Base-by-base conservation (phyloP, 148 eudicot species). In the Oxyria digyna region DNA sequence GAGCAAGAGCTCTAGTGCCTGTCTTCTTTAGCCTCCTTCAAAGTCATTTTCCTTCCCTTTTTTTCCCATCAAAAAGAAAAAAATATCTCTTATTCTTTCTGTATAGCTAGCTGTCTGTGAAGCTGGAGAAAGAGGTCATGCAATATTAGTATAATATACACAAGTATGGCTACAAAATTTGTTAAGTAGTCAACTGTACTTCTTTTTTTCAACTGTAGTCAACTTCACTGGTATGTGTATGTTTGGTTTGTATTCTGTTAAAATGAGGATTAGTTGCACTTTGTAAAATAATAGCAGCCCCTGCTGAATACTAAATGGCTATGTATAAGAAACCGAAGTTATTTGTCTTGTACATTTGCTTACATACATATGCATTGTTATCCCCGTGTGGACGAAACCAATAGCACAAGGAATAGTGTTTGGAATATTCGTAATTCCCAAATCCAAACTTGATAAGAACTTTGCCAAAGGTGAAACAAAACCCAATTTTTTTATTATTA, bases 231-330 rank as follows among this genome's bases (percentile, higher is more conserved):
- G 65, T 12, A 59, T 59, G 37, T 59, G n/a, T 27, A 27, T 20
- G 6, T 59, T 29, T 12, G 15, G 62, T 55, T 4, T 26, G 57
- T 18, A 50, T 55, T 55, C n/a, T 29, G 65, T 59, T 10, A 15
- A 29, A 59, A 27, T 59, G 29, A 59, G 38, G n/a, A 59, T 59
- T 59, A 59, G 15, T 29, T 59, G 65, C 65, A 27, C 20, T 59
- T 59, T 59, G 37, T 59, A 37, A 3, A 29, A 3, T 57, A 27
- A 6, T 27, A 35, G n/a, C n/a, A n/a, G n/a, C n/a, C n/a, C n/a
- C n/a, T n/a, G n/a, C n/a, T n/a, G n/a, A n/a, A n/a, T n/a, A 33
- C 37, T 33, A 5, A 33, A 33, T 33, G 37, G 37, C 37, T 33
- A 38, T 38, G 41, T 38, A 45, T 13, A 42, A 42, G 1, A 13